Conservation (phyloP, 306 rosid species). For the Medicago arabica region DNA sequence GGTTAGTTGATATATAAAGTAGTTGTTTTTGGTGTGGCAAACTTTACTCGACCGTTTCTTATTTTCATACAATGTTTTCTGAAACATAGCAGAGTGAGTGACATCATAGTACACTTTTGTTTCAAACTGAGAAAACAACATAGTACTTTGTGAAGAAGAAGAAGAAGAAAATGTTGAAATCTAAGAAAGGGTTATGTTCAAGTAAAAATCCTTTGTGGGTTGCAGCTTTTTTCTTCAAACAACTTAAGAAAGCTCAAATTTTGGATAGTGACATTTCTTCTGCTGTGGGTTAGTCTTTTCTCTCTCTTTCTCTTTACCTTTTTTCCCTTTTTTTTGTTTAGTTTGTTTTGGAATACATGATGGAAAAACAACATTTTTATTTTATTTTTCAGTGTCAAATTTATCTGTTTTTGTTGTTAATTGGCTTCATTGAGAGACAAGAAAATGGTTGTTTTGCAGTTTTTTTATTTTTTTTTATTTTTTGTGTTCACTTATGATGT, state of each 20-base stretch:
- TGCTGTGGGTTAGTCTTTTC: conserved; percentile 62
- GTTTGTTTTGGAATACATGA: conserved; percentile 12
- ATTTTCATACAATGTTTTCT: neutral
- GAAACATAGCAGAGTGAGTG: neutral
- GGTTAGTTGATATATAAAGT: neutral
- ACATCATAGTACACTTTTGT: neutral
- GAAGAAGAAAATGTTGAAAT: conserved; percentile 46
- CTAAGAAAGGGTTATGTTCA: conserved; percentile 54
- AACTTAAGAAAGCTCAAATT: conserved; percentile 75
- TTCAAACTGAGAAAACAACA: neutral
- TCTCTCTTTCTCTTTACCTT: neutral
- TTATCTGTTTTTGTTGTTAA: neutral
- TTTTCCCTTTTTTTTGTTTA: neutral
- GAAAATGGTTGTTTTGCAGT: neutral
- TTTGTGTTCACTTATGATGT: neutral
- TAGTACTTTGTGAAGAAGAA: neutral
- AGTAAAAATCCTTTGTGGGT: conserved; percentile 68
- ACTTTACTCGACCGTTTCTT: neutral
- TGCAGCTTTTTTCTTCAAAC: conserved; percentile 74
- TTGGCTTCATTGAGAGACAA: conserved; percentile 1
- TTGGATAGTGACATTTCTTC: conserved; percentile 62
- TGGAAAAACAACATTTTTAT: neutral
- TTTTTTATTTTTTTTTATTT: too few species aligned
- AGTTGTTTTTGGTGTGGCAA: neutral
- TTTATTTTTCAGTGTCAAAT: neutral